Evolutionary conservation across 495 filamentous ascomycete genomes (phyloP).

Genomic region (Baudoinia panamericana): DNA sequence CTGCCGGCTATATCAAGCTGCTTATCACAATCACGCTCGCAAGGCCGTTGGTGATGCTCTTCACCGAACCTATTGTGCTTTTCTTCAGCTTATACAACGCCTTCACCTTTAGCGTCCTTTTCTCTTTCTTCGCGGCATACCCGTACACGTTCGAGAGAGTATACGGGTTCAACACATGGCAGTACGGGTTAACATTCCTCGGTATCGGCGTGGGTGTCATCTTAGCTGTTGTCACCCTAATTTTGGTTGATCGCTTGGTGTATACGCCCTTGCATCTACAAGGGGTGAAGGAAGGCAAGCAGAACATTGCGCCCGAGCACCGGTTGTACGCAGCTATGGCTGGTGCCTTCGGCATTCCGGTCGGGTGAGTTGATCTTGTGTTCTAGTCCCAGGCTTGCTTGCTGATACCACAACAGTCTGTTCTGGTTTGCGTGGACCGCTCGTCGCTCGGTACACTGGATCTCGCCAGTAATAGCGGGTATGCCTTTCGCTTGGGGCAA

Average conservation of each 20-base stretch:
- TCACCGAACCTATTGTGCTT: slow-evolving; percentile 39
- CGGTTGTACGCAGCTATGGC: slow-evolving; percentile 33
- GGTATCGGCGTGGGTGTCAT: slow-evolving; percentile 35
- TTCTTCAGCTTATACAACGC: slow-evolving; percentile 39
- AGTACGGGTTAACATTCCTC: slow-evolving; percentile 39
- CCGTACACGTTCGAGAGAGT: slow-evolving; percentile 38
- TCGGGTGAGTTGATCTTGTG: slow-evolving; percentile 26
- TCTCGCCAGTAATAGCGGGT: slow-evolving; percentile 41
- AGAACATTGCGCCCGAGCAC: slow-evolving; percentile 30
- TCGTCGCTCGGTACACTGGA: slow-evolving; percentile 35
- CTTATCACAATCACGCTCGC: slow-evolving; percentile 28
- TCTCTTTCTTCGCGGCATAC: slow-evolving; percentile 44
- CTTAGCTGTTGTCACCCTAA: slow-evolving; percentile 29
- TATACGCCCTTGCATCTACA: slow-evolving; percentile 26
- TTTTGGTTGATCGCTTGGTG: slow-evolving; percentile 30
- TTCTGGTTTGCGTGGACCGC: slow-evolving; percentile 42
- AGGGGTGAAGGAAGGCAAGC: slow-evolving; percentile 27
- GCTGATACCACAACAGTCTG: slow-evolving; percentile 15
- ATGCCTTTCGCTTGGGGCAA: slow-evolving; percentile 58
- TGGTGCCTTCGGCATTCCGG: slow-evolving; percentile 32
- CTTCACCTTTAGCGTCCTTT: slow-evolving; percentile 40
- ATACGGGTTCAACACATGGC: slow-evolving; percentile 37
- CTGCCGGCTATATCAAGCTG: slow-evolving; percentile 22
- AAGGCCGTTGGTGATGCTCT: slow-evolving; percentile 28
- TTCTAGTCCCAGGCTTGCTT: slow-evolving; percentile 36